A percentile compares a stretch with the other conserved stretches of the same genome.
phyloP scores from a whole-genome alignment of 176 grass and related monocot genomes.

The Calamus simplicifolius region DNA sequence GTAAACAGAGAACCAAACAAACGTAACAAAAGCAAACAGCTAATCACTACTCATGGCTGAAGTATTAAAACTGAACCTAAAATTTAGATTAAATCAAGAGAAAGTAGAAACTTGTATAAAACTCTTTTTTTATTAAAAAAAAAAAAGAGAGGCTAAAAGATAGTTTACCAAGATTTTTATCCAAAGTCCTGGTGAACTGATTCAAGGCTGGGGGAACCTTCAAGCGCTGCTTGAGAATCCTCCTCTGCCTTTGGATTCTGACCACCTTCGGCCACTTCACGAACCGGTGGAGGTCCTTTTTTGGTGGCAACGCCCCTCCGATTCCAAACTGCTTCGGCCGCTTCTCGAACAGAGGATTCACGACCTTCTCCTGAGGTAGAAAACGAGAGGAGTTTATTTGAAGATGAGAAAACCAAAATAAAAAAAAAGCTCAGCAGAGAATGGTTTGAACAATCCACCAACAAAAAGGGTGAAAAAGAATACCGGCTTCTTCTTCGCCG shows the following conservation, averaged over 20 bases:
- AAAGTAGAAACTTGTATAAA: no score
- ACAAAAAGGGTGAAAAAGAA: no score
- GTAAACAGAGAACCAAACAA: no score
- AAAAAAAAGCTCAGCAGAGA: no score
- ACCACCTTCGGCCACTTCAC: conserved; percentile 9
- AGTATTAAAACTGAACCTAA: not conserved
- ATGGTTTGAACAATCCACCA: no score
- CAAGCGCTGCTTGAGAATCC: conserved; percentile 2
- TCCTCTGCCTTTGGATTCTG: not conserved
- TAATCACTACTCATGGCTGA: no score
- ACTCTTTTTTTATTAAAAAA: no score
- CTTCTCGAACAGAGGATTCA: conserved; percentile 6
- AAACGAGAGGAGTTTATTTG: not conserved
- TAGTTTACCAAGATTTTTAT: not conserved
- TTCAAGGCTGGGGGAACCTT: conserved; percentile 4
- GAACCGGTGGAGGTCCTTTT: conserved; percentile 1
- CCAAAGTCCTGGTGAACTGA: conserved; percentile 1
- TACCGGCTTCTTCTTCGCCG: no score
- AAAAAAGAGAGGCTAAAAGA: no score
- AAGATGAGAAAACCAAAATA: no score
- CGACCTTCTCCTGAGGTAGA: conserved; percentile 4
- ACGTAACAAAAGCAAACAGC: no score
- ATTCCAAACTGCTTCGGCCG: conserved; percentile 7
- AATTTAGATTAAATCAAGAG: not conserved
- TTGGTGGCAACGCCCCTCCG: not conserved